A percentile compares a stretch with the other conserved stretches of the same genome.
Conservation (phyloP, 495 filamentous ascomycete genomes). For the Tuber magnatum region DNA sequence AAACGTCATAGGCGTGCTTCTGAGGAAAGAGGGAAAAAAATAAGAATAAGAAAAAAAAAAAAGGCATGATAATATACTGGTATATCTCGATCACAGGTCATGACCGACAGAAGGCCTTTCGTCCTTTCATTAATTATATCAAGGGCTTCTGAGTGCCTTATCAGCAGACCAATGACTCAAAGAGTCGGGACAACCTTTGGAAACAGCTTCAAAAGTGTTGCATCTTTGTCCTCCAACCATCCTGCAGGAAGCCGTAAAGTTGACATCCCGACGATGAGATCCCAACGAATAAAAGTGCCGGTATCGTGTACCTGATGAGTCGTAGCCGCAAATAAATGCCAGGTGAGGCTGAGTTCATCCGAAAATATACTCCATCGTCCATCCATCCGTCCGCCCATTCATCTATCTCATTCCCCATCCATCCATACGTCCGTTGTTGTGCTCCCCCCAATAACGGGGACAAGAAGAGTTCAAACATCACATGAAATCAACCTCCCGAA, state of each 20-base stretch:
- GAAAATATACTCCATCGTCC: background rate
- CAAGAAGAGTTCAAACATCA: background rate
- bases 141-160: background rate
- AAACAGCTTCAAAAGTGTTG: background rate
- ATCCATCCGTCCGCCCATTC: background rate
- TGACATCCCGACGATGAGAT: background rate
- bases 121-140: background rate
- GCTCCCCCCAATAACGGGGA: background rate
- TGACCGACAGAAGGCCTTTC: background rate
- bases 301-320: slow-evolving; percentile 1
- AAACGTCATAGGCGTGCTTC: background rate
- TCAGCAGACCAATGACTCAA: background rate
- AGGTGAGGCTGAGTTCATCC: slow-evolving; percentile 4
- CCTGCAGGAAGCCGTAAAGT: background rate
- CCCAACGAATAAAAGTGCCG: background rate
- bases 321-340: background rate
- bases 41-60: background rate
- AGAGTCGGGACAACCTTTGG: background rate
- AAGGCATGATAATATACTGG: background rate
- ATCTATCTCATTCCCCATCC: background rate
- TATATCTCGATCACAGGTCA: background rate
- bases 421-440: background rate
- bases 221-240: background rate
- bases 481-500: background rate
- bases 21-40: background rate